Percentiles rank a stretch among this genome's conserved stretches.
Conservation (phyloP, 306 rosid species). For the Quercus ilex region DNA sequence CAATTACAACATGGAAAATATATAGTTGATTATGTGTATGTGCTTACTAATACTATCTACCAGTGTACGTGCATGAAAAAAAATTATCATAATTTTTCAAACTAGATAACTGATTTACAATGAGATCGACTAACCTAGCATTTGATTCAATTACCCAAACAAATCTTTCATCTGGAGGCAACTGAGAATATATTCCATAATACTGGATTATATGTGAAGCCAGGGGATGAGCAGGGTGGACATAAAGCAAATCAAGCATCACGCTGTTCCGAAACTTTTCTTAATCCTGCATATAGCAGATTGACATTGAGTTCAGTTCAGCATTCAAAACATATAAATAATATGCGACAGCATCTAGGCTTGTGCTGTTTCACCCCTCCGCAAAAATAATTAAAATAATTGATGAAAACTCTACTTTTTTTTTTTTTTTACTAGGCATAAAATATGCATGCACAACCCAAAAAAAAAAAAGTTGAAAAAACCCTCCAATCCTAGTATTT, state of each 20-base stretch:
- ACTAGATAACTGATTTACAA: neutral
- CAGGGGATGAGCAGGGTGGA: slow-evolving; percentile 57
- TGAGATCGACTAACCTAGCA: slow-evolving; percentile 58
- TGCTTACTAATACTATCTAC: neutral
- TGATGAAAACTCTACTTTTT: no score
- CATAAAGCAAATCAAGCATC: slow-evolving; percentile 83
- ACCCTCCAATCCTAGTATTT: no score
- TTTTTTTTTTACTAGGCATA: no score
- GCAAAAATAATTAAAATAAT: neutral
- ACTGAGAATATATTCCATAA: slow-evolving; percentile 35
- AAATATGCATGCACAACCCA: no score
- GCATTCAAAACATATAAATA: slow-evolving; percentile 13
- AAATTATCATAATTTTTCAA: slow-evolving; percentile 9
- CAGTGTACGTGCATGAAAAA: slow-evolving; percentile 7
- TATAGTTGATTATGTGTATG: no score
- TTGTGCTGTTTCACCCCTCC: neutral
- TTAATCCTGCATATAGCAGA: slow-evolving; percentile 57
- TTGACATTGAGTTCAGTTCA: slow-evolving; percentile 16
- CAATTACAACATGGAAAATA: no score
- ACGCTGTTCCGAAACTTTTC: slow-evolving; percentile 65
- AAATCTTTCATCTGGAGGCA: slow-evolving; percentile 36
- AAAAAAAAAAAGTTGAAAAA: no score
- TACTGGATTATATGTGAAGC: slow-evolving; percentile 44
- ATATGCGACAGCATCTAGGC: neutral
- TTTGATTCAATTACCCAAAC: slow-evolving; percentile 37